A percentile compares a stretch with the other conserved stretches of the same genome.
These are phyloP conservation scores for Lepidium sativum DNA, from an alignment of 345 rosid genomes.

Conservation along the genomic window DNA sequence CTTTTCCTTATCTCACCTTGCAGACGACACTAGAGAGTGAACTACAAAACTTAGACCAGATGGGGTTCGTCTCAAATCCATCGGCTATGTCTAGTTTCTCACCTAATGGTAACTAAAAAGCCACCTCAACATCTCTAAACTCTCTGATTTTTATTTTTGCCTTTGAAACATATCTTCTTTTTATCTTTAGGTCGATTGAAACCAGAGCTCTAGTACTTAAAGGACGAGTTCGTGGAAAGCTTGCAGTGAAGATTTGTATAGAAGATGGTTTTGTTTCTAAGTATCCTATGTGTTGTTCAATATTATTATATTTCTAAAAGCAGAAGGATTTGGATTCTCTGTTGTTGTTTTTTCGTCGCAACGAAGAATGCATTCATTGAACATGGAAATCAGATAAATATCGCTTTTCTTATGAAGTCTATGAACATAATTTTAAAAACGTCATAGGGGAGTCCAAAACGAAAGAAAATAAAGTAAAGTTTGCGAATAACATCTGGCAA, in stretches of 20 bases:
- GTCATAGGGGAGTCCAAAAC: neutral
- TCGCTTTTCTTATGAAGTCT: neutral
- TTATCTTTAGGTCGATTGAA: slow-evolving; percentile 43
- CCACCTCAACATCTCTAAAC: neutral
- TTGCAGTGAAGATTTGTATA: slow-evolving; percentile 21
- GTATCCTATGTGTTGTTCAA: slow-evolving; percentile 21
- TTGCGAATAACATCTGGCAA: neutral
- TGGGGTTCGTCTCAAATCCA: slow-evolving; percentile 59
- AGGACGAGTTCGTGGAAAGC: slow-evolving; percentile 4
- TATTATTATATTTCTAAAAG: slow-evolving; percentile 2
- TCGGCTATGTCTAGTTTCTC: slow-evolving; percentile 50
- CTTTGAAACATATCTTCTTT: neutral
- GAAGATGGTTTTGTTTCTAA: slow-evolving; percentile 19
- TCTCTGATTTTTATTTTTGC: neutral
- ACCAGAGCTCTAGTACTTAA: slow-evolving; percentile 46
- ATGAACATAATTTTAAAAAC: neutral
- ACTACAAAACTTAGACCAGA: slow-evolving; percentile 61
- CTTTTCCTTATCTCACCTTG: neutral
- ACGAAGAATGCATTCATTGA: slow-evolving; percentile 15
- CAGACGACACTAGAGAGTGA: slow-evolving; percentile 62
- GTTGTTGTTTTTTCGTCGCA: slow-evolving; percentile 8
- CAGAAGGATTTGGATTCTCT: slow-evolving; percentile 23
- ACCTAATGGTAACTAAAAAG: slow-evolving; percentile 39
- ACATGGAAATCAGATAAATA: slow-evolving; percentile 3
- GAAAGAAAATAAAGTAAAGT: neutral